These are phyloP conservation scores for Salix suchowensis DNA, from an alignment of 345 rosid genomes.

Conservation along the genomic window DNA sequence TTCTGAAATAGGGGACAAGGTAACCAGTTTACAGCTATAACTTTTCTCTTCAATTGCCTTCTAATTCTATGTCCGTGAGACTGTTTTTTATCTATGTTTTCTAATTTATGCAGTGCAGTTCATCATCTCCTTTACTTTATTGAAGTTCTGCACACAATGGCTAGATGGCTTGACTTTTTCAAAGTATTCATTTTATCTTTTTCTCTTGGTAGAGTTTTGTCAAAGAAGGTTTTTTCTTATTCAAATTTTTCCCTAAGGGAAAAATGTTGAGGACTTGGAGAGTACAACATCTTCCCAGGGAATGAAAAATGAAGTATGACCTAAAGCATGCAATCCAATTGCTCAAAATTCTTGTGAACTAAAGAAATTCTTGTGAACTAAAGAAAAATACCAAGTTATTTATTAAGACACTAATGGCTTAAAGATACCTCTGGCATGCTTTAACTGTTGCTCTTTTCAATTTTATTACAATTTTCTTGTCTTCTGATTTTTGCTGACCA, in stretches of 20 bases:
- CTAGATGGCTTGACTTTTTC: not conserved
- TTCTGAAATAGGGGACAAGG: conserved; percentile 99
- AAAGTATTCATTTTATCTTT: not conserved
- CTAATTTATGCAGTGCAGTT: not conserved
- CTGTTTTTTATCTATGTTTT: not conserved
- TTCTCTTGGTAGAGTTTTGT: not conserved
- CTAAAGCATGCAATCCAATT: not conserved
- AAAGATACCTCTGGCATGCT: too few relatives aligned
- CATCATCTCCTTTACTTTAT: not conserved
- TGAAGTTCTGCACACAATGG: not conserved
- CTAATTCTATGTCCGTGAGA: not conserved
- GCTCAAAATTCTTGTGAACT: not conserved
- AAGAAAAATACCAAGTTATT: not conserved
- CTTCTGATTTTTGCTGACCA: not conserved
- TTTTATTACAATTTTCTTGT: too few relatives aligned
- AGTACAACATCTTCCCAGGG: not conserved
- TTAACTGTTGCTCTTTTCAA: too few relatives aligned
- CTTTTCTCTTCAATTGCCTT: not conserved
- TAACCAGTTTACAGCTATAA: conserved; percentile 17
- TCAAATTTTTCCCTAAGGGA: not conserved
- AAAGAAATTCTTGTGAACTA: not conserved
- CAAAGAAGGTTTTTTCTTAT: not conserved
- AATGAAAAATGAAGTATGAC: not conserved
- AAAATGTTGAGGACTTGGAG: not conserved
- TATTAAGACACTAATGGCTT: not conserved